Conservation (phyloP, 768 basidiomycete species). For the Leccinum ochraceum region DNA sequence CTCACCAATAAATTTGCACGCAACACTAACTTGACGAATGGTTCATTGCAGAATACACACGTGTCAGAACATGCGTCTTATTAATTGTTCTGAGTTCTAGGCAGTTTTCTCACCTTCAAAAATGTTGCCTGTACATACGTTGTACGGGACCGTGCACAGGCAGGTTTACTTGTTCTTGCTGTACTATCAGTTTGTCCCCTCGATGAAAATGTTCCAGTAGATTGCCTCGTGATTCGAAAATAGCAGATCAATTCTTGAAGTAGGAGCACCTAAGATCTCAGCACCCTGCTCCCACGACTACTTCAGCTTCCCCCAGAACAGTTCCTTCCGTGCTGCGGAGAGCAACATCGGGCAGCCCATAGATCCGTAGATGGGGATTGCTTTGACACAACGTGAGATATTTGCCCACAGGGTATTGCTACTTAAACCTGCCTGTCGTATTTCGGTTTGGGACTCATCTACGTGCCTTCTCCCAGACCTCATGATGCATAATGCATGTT, state of each 20-base stretch:
- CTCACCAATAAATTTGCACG: constrained; percentile 60
- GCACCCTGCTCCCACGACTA: constrained; percentile 4
- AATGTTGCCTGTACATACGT: constrained; percentile 32
- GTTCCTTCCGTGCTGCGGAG: neutral
- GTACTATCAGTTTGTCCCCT: constrained; percentile 33
- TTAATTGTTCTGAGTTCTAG: constrained; percentile 37
- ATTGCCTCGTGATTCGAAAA: constrained; percentile 29
- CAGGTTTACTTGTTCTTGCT: constrained; percentile 39
- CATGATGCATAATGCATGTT: neutral
- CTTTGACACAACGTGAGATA: constrained; percentile 2
- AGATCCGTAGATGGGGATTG: constrained; percentile 11
- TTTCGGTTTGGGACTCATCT: constrained; percentile 10
- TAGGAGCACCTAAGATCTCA: constrained; percentile 14
- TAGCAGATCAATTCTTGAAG: constrained; percentile 24
- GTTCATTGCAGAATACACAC: constrained; percentile 31
- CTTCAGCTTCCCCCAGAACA: neutral
- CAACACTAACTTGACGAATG: constrained; percentile 28
- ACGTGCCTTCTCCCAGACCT: neutral
- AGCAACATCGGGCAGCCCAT: neutral
- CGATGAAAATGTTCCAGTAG: constrained; percentile 37
- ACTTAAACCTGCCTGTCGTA: constrained; percentile 10
- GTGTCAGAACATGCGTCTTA: constrained; percentile 20
- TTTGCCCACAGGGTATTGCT: constrained; percentile 1
- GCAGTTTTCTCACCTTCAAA: constrained; percentile 32
- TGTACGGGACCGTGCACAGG: constrained; percentile 36